Percentiles rank a stretch among this genome's conserved stretches.
Conservation (phyloP, 1,284 basidiomycete species). For the Malassezia psittaci region DNA sequence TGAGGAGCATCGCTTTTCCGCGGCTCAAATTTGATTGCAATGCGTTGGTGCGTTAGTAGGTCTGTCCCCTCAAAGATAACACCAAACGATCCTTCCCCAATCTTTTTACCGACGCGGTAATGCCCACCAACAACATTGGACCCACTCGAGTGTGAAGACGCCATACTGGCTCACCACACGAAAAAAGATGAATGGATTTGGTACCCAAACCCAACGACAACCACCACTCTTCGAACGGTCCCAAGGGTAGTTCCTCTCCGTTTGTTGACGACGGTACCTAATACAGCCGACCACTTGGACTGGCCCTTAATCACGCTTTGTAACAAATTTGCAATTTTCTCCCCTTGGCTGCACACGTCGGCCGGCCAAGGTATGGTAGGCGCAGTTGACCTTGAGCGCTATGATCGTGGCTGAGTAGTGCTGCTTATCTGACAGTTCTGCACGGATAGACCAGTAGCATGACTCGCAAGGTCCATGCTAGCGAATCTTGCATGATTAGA, state of each 20-base stretch:
- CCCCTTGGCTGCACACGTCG: neutral
- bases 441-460: too few relatives aligned
- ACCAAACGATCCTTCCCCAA: conserved; percentile 63
- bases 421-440: too few relatives aligned
- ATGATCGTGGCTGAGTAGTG: too few relatives aligned
- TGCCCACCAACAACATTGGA: conserved; percentile 54
- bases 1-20: conserved; percentile 93
- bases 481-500: too few relatives aligned
- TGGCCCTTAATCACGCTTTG: neutral
- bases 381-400: too few relatives aligned
- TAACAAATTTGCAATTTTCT: neutral
- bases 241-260: neutral
- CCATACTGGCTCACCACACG: conserved; percentile 20
- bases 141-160: conserved; percentile 34
- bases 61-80: conserved; percentile 97
- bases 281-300: neutral
- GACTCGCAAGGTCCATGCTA: too few relatives aligned
- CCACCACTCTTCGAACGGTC: too few relatives aligned
- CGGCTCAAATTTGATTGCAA: conserved; percentile 97
- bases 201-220: too few relatives aligned
- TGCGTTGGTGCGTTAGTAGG: conserved; percentile 83
- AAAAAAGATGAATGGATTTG: too few relatives aligned
- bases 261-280: conserved; percentile 4
- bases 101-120: conserved; percentile 72
- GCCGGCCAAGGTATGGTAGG: too few relatives aligned